These are phyloP conservation scores for Mrakia frigida DNA, from an alignment of 768 basidiomycete genomes.

Conservation along the genomic window DNA sequence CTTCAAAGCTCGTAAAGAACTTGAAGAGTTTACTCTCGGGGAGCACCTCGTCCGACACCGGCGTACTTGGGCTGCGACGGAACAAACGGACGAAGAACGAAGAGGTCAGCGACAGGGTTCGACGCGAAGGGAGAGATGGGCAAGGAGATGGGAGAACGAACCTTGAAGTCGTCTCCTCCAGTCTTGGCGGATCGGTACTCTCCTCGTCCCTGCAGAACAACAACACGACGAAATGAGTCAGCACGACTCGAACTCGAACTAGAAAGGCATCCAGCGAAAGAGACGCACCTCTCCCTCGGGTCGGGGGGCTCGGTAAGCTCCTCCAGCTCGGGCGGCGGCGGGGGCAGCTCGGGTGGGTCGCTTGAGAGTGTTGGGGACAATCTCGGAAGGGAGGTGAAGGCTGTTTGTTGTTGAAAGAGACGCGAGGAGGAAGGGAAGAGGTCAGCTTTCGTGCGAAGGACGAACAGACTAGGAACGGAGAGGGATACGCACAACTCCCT, in stretches of 20 bases:
- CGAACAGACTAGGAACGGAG: constrained; percentile 34
- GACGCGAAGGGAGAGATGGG: too few species aligned
- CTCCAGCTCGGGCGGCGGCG: constrained; percentile 67
- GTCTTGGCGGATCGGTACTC: constrained; percentile 67
- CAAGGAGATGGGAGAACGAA: too few species aligned
- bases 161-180: constrained; percentile 29
- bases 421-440: constrained; percentile 3
- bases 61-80: constrained; percentile 8
- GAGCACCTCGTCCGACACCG: constrained; percentile 23
- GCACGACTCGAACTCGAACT: too few species aligned
- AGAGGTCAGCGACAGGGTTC: too few species aligned
- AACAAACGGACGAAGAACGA: too few species aligned
- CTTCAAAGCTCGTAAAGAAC: not conserved
- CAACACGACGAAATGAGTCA: too few species aligned
- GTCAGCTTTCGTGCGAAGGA: not conserved
- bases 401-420: constrained; percentile 44
- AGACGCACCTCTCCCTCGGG: constrained; percentile 51
- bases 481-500: constrained; percentile 61
- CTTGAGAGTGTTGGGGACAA: constrained; percentile 96
- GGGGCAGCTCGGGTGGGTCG: constrained; percentile 71
- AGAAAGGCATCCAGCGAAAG: too few species aligned
- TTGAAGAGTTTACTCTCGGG: constrained; percentile 5
- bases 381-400: constrained; percentile 90
- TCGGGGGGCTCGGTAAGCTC: constrained; percentile 75
- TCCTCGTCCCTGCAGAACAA: constrained; percentile 54